Evolutionary conservation across 2,329 filamentous ascomycete species (phyloP), one percentile per base, ranked within the genome.

Genomic region (Ophiostoma tasmaniense): DNA sequence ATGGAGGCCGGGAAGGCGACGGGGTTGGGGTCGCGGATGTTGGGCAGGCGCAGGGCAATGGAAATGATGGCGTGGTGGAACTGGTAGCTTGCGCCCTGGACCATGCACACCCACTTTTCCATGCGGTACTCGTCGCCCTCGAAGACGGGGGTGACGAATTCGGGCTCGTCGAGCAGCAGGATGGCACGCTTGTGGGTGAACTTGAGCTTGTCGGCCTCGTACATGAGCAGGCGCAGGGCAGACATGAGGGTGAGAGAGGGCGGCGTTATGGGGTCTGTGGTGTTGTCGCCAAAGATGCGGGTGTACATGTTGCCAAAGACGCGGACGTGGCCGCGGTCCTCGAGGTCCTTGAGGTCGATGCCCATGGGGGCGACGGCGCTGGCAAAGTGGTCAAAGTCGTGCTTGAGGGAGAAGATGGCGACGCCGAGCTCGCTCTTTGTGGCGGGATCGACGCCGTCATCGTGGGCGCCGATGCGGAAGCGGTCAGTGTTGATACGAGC

Each of bases 11-110:
- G 52, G 28, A 70, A 72, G 28, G 66, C 50, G 20, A 28, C 20
- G 37, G 55, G 67, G 25, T 70, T 25, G 30, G 65, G 67, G 22
- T 66, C 50, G 39, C 66, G 62, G 42, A 70, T 59, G 1, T 30
- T 28, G 17, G 71, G 70, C 25, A 65, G 50, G 17, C 45, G 45
- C 1, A 70, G 66, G 4, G 68, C 39, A 61, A 72, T 65, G 28
- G 70, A 65, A 13, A 72, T 35, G 14, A 73, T 68, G 67, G 70
- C 45, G 61, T 73, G 67, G 68, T 73, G 52, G 65, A 71, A 73
- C 67, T 70, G 71, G 42, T 66, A 67, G 13, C 66, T 61, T 0
- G 68, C 69, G 13, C 35, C 50, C 28, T 72, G 65, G 11, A 73
- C 37, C 17, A 69, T 28, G 1, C 33, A 14, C 22, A 70, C 37